These are phyloP conservation scores for Botrytis fragariae DNA, from an alignment of 2,329 filamentous ascomycete genomes.

Conservation along the genomic window DNA sequence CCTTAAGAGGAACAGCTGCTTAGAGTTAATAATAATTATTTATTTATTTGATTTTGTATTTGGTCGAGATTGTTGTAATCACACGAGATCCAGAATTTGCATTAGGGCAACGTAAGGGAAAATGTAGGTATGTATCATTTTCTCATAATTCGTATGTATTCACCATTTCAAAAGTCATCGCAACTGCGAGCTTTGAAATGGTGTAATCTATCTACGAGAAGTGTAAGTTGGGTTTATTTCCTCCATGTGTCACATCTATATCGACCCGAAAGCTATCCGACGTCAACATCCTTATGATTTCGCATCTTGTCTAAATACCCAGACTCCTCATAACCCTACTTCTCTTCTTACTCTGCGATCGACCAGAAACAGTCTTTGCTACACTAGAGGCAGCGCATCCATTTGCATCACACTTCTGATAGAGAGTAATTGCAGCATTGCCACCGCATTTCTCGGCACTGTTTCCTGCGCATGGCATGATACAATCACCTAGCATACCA, in stretches of 20 bases:
- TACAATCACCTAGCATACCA: conserved; percentile 8
- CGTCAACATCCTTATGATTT: not conserved
- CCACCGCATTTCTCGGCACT: conserved; percentile 18
- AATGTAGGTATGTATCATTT: not conserved
- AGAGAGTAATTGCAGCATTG: conserved; percentile 14
- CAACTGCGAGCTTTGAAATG: not conserved
- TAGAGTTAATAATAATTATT: not conserved
- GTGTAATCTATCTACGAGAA: not conserved
- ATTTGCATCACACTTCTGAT: conserved; percentile 8
- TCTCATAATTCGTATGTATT: not conserved
- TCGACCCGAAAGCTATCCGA: not conserved
- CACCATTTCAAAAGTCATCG: not conserved
- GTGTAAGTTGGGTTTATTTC: not conserved
- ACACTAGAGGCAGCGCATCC: not conserved
- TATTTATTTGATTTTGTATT: not conserved
- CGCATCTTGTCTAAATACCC: not conserved
- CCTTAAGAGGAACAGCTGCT: too few species aligned
- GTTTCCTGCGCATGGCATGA: conserved; percentile 18
- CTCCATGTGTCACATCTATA: not conserved
- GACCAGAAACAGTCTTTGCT: not conserved
- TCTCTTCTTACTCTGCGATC: not conserved
- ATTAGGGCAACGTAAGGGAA: not conserved
- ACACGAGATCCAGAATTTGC: not conserved
- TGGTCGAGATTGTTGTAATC: not conserved
- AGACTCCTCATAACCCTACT: not conserved